Percentiles rank a stretch among this genome's conserved stretches.
These are phyloP conservation scores for Graphiopsis chlorocephala DNA, from an alignment of 2,329 filamentous ascomycete species.

Conservation along the genomic window DNA sequence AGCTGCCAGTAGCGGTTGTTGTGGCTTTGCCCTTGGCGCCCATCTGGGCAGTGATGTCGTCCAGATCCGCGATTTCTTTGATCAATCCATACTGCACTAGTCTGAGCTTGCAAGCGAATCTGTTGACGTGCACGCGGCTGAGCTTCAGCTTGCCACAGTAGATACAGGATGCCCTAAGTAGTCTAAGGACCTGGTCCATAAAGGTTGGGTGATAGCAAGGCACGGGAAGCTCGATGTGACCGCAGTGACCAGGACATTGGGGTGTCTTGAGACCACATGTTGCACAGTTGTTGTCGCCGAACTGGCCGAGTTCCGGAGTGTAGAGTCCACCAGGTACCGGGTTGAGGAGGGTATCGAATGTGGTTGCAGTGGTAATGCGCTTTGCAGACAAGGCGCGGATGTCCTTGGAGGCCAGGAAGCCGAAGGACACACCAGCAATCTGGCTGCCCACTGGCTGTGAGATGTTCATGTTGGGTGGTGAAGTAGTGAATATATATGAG, in stretches of 20 bases:
- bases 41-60: conserved; percentile 41
- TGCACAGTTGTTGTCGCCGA: conserved; percentile 79
- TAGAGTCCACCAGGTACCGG: conserved; percentile 89
- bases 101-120: conserved; percentile 78
- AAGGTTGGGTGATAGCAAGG: conserved; percentile 96
- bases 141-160: conserved; percentile 89
- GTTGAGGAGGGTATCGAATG: conserved; percentile 89
- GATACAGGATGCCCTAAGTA: conserved; percentile 82
- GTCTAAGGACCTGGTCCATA: conserved; percentile 82
- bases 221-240: conserved; percentile 90
- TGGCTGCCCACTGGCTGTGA: conserved; percentile 76
- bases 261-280: conserved; percentile 82
- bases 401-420: conserved; percentile 76
- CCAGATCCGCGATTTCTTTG: conserved; percentile 58
- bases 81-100: conserved; percentile 82
- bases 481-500: neutral
- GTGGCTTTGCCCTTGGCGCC: conserved; percentile 35
- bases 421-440: conserved; percentile 86
- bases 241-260: conserved; percentile 84
- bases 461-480: conserved; percentile 39
- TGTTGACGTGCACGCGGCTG: conserved; percentile 70
- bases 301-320: conserved; percentile 86
- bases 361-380: conserved; percentile 86
- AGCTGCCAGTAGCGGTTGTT: conserved; percentile 15
- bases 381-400: conserved; percentile 89